phyloP scores from a whole-genome alignment of 192 early-diverging fungal species.

The Podila minutissima region DNA sequence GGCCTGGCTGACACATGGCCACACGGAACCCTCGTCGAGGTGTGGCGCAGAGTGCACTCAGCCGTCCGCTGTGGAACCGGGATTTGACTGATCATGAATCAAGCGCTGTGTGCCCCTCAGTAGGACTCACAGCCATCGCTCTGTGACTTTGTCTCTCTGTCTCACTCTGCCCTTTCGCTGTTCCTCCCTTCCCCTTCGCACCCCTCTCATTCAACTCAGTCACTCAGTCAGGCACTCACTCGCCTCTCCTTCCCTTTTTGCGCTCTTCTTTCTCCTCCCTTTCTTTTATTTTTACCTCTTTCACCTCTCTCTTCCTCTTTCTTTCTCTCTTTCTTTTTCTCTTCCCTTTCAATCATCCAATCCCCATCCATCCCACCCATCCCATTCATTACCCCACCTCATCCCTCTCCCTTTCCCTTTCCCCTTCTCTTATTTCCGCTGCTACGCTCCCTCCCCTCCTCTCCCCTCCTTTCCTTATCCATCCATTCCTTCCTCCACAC shows the following conservation, averaged over 20 bases:
- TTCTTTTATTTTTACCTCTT: conserved; percentile 1
- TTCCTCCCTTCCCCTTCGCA: background rate
- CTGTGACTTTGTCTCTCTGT: no score
- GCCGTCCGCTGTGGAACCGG: no score
- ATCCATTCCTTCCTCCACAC: background rate
- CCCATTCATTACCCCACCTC: background rate
- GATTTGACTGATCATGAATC: no score
- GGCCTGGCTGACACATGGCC: no score
- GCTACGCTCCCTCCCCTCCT: background rate
- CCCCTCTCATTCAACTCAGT: background rate
- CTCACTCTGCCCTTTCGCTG: background rate
- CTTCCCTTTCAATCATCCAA: background rate
- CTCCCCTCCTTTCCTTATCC: background rate
- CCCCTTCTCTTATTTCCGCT: background rate
- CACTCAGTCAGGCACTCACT: no score
- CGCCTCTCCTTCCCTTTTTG: no score
- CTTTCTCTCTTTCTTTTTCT: background rate
- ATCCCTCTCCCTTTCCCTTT: background rate
- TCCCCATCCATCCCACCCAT: background rate
- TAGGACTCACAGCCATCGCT: no score
- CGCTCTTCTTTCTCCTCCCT: background rate
- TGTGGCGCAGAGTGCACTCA: no score
- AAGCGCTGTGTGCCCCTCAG: no score
- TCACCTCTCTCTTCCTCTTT: background rate
- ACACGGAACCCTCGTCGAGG: no score